Evolutionary conservation across 176 grass and related monocot species (phyloP).

Genomic region (sorghum (Sorghum bicolor)): Sorghum_bicolor_NCBIv3 NC_012870.2:78390001-78390500

Average conservation of each 20-base stretch:
- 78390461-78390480: background rate
- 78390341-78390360: background rate
- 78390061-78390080: too few relatives aligned
- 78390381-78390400: background rate
- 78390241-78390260: background rate
- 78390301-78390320: background rate
- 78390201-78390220: background rate
- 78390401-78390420: background rate
- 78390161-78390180: background rate
- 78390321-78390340: background rate
- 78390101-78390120: background rate
- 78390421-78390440: background rate
- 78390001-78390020: too few relatives aligned
- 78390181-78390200: background rate
- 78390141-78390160: too few relatives aligned
- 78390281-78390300: background rate
- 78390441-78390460: background rate
- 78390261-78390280: background rate
- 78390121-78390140: background rate
- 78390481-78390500: background rate
- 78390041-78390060: too few relatives aligned
- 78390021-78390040: too few relatives aligned
- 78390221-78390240: background rate
- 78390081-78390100: background rate
- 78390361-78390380: slow-evolving; percentile 29